Evolutionary conservation across 768 basidiomycete species (phyloP).

Genomic region (Hericium rajendrae): DNA sequence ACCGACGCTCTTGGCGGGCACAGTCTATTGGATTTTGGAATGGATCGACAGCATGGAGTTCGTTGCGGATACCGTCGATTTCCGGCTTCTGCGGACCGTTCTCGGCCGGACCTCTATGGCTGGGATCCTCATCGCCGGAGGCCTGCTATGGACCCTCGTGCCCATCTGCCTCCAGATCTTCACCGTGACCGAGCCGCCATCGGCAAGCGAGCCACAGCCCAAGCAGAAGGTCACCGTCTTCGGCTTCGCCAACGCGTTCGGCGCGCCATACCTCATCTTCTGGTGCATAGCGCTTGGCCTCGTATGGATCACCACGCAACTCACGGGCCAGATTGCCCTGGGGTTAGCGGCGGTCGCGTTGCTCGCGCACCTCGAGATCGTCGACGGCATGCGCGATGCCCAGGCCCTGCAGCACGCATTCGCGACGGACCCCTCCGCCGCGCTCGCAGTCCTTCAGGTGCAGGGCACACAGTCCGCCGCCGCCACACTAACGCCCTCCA

Average conservation of each 20-base stretch:
- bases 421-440: conserved; percentile 33
- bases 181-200: conserved; percentile 15
- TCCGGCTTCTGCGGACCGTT: conserved; percentile 50
- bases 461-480: conserved; percentile 21
- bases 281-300: conserved; percentile 57
- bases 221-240: conserved; percentile 48
- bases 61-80: conserved; percentile 28
- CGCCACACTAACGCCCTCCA: conserved; percentile 17
- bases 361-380: conserved; percentile 68
- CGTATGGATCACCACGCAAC: conserved; percentile 59
- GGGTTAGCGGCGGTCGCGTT: conserved; percentile 54
- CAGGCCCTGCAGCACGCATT: conserved; percentile 42
- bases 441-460: conserved; percentile 26
- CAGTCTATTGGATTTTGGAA: conserved; percentile 74
- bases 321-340: conserved; percentile 76
- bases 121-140: conserved; percentile 42
- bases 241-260: conserved; percentile 86
- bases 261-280: conserved; percentile 80
- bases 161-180: conserved; percentile 68
- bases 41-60: conserved; percentile 54
- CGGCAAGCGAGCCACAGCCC: conserved; percentile 17
- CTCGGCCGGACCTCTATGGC: conserved; percentile 49
- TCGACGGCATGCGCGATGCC: conserved; percentile 76
- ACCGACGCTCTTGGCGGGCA: conserved; percentile 48
- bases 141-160: conserved; percentile 57